Conservation (phyloP, 352 stramenopile species). For the Globisporangium carolinianum region DNA sequence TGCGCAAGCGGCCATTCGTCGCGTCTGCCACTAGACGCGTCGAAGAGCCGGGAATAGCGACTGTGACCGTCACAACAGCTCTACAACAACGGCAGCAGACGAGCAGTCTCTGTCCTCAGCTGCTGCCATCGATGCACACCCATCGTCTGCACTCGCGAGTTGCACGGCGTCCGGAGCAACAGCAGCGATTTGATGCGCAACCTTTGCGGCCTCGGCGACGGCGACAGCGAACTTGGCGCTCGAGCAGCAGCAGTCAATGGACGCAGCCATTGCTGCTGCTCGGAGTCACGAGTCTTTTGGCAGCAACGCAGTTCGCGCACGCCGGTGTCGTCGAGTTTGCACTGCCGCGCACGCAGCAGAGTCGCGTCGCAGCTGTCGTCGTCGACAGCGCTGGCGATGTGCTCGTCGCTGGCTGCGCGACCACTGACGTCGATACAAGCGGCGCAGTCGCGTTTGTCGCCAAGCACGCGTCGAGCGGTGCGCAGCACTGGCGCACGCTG, state of each 20-base stretch:
- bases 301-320: not conserved
- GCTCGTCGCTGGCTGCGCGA: conserved; percentile 5
- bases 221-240: not conserved
- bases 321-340: not conserved
- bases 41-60: too few relatives aligned
- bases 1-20: too few relatives aligned
- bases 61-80: too few relatives aligned
- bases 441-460: conserved; percentile 5
- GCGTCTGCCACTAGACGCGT: too few relatives aligned
- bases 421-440: not conserved
- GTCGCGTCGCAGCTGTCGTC: not conserved
- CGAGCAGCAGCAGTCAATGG: not conserved
- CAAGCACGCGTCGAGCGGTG: conserved; percentile 9
- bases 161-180: not conserved
- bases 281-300: not conserved
- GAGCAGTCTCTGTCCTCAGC: too few relatives aligned
- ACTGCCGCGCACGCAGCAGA: not conserved
- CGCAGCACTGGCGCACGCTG: conserved; percentile 8
- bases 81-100: too few relatives aligned
- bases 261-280: not conserved
- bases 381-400: conserved; percentile 1
- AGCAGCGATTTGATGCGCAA: not conserved
- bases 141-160: not conserved
- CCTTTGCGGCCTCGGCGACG: not conserved
- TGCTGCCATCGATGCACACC: too few relatives aligned